phyloP scores from a whole-genome alignment of 1,139 yeast species.

The Komagataea norvegica region DNA sequence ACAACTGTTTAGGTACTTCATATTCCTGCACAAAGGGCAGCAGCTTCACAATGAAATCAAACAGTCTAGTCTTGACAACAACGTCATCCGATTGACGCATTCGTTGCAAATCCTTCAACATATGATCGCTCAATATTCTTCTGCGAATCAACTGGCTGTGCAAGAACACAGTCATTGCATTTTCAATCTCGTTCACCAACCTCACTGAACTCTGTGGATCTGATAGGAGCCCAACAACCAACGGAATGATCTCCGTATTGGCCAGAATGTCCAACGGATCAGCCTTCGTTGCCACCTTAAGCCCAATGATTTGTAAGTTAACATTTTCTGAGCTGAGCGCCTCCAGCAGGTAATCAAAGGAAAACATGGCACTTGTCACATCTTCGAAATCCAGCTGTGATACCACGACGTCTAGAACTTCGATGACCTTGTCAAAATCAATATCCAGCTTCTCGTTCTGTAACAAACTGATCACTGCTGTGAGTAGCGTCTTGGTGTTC shows the following conservation, averaged over 20 bases:
- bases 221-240: conserved; percentile 23
- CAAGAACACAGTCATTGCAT: conserved; percentile 21
- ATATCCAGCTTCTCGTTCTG: conserved; percentile 11
- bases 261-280: conserved; percentile 32
- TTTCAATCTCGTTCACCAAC: conserved; percentile 30
- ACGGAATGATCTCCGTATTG: conserved; percentile 27
- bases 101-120: conserved; percentile 17
- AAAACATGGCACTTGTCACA: conserved; percentile 25
- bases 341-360: conserved; percentile 26
- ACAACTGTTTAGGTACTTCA: conserved; percentile 28
- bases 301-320: conserved; percentile 27
- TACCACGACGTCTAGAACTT: conserved; percentile 27
- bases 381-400: conserved; percentile 27
- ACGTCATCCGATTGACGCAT: conserved; percentile 22
- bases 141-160: conserved; percentile 29
- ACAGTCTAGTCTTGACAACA: conserved; percentile 25
- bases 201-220: conserved; percentile 21
- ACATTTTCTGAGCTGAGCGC: conserved; percentile 29
- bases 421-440: conserved; percentile 26
- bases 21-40: conserved; percentile 20
- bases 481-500: conserved; percentile 10
- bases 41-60: conserved; percentile 26
- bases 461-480: conserved; percentile 7
- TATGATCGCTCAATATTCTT: conserved; percentile 26
- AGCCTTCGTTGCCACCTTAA: conserved; percentile 30